Base-by-base conservation (phyloP, 495 filamentous ascomycete genomes). In the Schizothecium vesticola region DNA sequence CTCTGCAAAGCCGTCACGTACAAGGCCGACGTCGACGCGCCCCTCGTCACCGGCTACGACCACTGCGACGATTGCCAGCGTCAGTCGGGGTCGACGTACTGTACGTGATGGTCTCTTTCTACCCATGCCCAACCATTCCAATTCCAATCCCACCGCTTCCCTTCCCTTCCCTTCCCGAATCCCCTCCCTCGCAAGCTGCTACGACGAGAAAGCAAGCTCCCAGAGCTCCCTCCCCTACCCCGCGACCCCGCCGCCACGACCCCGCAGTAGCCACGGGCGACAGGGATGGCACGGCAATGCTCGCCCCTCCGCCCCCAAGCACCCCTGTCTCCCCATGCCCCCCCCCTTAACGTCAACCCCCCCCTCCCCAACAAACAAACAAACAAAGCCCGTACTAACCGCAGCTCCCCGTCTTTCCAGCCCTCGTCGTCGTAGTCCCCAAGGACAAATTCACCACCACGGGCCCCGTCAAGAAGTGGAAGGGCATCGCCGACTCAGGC, bases 61-160 rank as follows among this genome's bases (percentile, higher is more conserved):
- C 88, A 90, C 81, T 90, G 88, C 72, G 88, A 90, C 71, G 88
- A 90, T 76, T 90, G 88, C 82, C 88, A 90, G 75, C 86, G 88
- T 71, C 88, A 90, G 77, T 83, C 80, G 63, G 88, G 88, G 65
- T 89, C 87, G 9, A 88, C 87, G 66, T 90, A 90, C 75, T 90
- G 88, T 90, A 77, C 60, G 80, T 73, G 33, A 43, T 16, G 12
- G 12, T 13, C 4, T 33, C 59, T 29, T 57, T 63, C 25, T 23
- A n/a, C n/a, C 43, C 29, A 6, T 23, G 0, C 26, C 33, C 31
- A 67, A 29, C 19, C 33, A 22, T 31, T 23, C 9, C 24, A 19
- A n/a, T 51, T 19, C 16, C 16, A 19, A 23, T n/a, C 19, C 43
- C 43, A 8, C 0, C 0, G 6, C 43, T n/a, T 51, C 43, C 13